phyloP scores from a whole-genome alignment of 306 rosid genomes.

The Lathyrus sativus region DNA sequence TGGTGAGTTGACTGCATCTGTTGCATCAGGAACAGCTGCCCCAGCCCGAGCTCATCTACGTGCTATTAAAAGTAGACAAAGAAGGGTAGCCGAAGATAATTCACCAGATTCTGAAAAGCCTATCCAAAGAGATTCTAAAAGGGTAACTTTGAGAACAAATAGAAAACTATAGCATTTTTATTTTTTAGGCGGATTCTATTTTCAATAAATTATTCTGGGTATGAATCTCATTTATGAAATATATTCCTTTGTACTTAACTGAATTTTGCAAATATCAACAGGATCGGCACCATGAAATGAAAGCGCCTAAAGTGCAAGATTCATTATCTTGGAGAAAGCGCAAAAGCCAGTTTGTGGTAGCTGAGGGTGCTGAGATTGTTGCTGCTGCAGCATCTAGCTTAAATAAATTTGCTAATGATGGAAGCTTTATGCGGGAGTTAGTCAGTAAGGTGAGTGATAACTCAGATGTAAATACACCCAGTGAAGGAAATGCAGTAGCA shows the following conservation, averaged over 20 bases:
- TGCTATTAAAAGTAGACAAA: slow-evolving; percentile 73
- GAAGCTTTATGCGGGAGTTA: slow-evolving; percentile 64
- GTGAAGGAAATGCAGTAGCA: slow-evolving; percentile 39
- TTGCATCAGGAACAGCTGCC: slow-evolving; percentile 71
- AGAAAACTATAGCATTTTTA: slow-evolving; percentile 11
- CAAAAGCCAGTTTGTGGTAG: slow-evolving; percentile 47
- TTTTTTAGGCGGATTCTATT: slow-evolving; percentile 1
- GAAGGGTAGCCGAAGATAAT: slow-evolving; percentile 54
- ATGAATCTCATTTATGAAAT: slow-evolving; percentile 6
- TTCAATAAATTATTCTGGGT: slow-evolving; percentile 28
- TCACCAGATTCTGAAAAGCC: slow-evolving; percentile 46
- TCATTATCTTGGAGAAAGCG: slow-evolving; percentile 79
- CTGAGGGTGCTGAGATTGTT: slow-evolving; percentile 56
- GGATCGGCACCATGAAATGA: slow-evolving; percentile 59
- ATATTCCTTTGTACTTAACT: slow-evolving; percentile 13
- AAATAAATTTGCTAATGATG: slow-evolving; percentile 73
- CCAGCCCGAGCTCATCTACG: slow-evolving; percentile 85
- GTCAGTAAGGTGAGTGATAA: slow-evolving; percentile 41
- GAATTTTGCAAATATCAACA: slow-evolving; percentile 23
- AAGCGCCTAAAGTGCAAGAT: slow-evolving; percentile 70
- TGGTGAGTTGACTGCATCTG: slow-evolving; percentile 71
- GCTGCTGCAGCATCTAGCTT: slow-evolving; percentile 73
- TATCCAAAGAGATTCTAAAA: slow-evolving; percentile 46
- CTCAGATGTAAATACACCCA: slow-evolving; percentile 39
- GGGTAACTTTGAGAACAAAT: slow-evolving; percentile 56